Percentiles rank a stretch among this genome's conserved stretches.
Conservation (phyloP, 805 yeast species). For the baker's yeast (Saccharomyces cerevisiae) region DNA sequence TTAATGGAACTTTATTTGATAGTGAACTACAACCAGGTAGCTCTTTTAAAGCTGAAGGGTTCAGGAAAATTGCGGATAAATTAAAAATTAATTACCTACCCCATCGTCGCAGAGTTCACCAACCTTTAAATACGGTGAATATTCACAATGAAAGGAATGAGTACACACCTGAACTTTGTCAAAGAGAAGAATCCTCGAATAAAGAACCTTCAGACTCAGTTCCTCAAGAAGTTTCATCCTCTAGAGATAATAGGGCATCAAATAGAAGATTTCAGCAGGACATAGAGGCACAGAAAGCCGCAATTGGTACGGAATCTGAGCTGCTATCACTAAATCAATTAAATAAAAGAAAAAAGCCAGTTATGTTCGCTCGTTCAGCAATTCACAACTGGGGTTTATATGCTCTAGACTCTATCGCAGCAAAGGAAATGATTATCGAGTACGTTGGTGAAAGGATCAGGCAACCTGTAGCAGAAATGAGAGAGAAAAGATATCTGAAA, state of each 20-base stretch:
- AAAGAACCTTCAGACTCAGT: constrained; percentile 11
- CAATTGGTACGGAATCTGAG: constrained; percentile 75
- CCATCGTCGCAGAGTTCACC: constrained; percentile 61
- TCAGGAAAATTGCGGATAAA: constrained; percentile 60
- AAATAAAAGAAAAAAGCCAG: constrained; percentile 85
- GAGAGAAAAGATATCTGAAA: constrained; percentile 77
- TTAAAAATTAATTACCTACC: constrained; percentile 71
- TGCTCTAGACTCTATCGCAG: constrained; percentile 92
- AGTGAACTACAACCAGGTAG: constrained; percentile 33
- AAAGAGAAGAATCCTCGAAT: constrained; percentile 15
- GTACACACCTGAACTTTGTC: constrained; percentile 7
- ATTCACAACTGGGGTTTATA: constrained; percentile 98
- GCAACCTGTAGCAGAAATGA: constrained; percentile 86
- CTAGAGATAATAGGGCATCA: constrained; percentile 79
- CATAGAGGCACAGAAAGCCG: constrained; percentile 69
- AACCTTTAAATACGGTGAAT: constrained; percentile 68
- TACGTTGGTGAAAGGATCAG: constrained; percentile 93
- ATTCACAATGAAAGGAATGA: constrained; percentile 43
- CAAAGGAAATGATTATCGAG: constrained; percentile 94
- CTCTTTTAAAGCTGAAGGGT: constrained; percentile 66
- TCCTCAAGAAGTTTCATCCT: constrained; percentile 45
- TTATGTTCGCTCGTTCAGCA: constrained; percentile 92
- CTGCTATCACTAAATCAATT: constrained; percentile 76
- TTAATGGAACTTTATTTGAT: constrained; percentile 23
- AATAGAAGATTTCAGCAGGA: constrained; percentile 86